phyloP scores from a whole-genome alignment of 208 protist species.

The Leishmania guyanensis region DNA sequence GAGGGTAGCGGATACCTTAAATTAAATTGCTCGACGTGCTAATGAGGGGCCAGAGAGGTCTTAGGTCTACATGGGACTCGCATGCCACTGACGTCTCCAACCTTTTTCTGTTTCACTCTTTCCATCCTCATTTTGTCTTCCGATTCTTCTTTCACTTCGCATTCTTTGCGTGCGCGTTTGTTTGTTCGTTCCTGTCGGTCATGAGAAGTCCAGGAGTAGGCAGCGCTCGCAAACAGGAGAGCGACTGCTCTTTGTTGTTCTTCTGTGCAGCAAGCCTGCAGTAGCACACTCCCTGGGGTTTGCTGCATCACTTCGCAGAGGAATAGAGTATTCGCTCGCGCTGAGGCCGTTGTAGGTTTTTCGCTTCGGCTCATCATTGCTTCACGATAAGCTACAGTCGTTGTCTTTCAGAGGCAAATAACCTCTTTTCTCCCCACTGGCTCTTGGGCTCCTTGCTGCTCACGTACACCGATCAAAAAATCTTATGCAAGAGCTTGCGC shows the following conservation, averaged over 20 bases:
- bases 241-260: background rate
- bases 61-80: background rate
- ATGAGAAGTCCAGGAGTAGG: background rate
- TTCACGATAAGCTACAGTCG: background rate
- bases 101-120: background rate
- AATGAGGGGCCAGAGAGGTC: background rate
- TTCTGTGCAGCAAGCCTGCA: background rate
- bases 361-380: background rate
- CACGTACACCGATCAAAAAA: background rate
- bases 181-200: background rate
- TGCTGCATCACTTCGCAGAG: background rate
- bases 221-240: background rate
- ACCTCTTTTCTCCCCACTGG: background rate
- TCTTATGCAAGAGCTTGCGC: slow-evolving; percentile 18
- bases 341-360: background rate
- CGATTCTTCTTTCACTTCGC: background rate
- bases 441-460: background rate
- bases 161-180: background rate
- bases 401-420: background rate
- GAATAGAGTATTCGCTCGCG: background rate
- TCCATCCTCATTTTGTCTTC: background rate
- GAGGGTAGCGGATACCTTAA: background rate
- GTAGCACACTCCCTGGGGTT: background rate
- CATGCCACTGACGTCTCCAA: background rate
- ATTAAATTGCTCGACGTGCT: background rate